Evolutionary conservation across 176 grass and related monocot species (phyloP).

Genomic region (Coix lacrymajobi): DNA sequence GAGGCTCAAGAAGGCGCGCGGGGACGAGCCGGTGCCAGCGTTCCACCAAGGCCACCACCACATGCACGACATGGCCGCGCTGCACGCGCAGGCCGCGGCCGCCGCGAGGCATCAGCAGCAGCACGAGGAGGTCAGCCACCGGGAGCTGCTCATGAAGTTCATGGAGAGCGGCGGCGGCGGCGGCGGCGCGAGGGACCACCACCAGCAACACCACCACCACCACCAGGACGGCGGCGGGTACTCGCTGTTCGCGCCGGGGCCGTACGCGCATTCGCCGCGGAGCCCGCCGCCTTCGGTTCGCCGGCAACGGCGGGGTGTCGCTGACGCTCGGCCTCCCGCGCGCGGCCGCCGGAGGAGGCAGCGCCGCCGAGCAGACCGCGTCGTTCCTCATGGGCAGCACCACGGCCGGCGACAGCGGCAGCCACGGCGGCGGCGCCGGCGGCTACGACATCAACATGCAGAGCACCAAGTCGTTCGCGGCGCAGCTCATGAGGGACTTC

Average conservation of each 20-base stretch:
- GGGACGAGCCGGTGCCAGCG: slow-evolving; percentile 13
- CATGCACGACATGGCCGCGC: slow-evolving; percentile 26
- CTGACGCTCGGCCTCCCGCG: slow-evolving; percentile 88
- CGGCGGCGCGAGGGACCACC: slow-evolving; percentile 15
- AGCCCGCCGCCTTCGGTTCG: slow-evolving; percentile 50
- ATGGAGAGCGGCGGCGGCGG: slow-evolving; percentile 65
- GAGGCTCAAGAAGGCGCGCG: slow-evolving; percentile 65
- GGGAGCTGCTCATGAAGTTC: slow-evolving; percentile 90
- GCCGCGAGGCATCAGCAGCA: slow-evolving; percentile 50
- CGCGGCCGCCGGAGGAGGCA: slow-evolving; percentile 16
- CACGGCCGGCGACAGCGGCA: slow-evolving; percentile 32
- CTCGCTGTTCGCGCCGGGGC: slow-evolving; percentile 36
- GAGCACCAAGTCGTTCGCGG: slow-evolving; percentile 70
- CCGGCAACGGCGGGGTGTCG: slow-evolving; percentile 68
- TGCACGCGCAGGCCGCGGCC: slow-evolving; percentile 45
- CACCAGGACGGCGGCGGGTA: slow-evolving; percentile 26
- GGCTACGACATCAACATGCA: slow-evolving; percentile 86
- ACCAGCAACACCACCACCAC: background rate
- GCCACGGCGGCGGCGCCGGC: background rate
- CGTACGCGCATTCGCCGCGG: slow-evolving; percentile 57
- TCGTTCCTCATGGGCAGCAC: slow-evolving; percentile 52
- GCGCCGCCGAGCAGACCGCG: slow-evolving; percentile 50
- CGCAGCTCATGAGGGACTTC: slow-evolving; percentile 83
- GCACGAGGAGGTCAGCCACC: slow-evolving; percentile 66
- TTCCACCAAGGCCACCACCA: slow-evolving; percentile 22